Conservation (phyloP, 768 basidiomycete genomes). For the Rhizopogon vinicolor region DNA sequence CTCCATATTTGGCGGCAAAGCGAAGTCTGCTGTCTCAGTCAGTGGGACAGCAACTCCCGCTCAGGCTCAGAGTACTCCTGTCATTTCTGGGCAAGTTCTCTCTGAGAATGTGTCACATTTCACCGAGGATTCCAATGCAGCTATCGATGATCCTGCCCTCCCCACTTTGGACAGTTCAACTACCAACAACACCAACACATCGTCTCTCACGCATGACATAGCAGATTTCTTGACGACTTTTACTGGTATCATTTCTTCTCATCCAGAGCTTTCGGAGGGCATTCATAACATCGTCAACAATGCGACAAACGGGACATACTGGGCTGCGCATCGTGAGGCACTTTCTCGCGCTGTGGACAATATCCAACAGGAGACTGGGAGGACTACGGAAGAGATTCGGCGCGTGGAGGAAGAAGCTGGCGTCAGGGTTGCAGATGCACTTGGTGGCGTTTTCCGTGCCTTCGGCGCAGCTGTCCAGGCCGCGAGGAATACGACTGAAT, state of each 20-base stretch:
- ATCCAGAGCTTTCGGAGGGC: slow-evolving; percentile 70
- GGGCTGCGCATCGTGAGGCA: slow-evolving; percentile 56
- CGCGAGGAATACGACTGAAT: slow-evolving; percentile 6
- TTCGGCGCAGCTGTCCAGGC: slow-evolving; percentile 35
- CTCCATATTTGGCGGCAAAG: slow-evolving; percentile 17
- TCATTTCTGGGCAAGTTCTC: slow-evolving; percentile 22
- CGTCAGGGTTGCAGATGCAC: slow-evolving; percentile 54
- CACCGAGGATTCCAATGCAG: slow-evolving; percentile 7
- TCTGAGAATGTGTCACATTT: slow-evolving; percentile 7
- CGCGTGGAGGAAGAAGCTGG: slow-evolving; percentile 65
- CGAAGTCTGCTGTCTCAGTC: slow-evolving; percentile 11
- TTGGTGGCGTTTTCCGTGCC: slow-evolving; percentile 53
- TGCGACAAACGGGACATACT: slow-evolving; percentile 62
- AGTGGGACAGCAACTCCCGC: slow-evolving; percentile 25
- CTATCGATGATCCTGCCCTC: slow-evolving; percentile 44
- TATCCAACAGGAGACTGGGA: slow-evolving; percentile 35
- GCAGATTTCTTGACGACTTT: slow-evolving; percentile 56
- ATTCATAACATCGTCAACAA: slow-evolving; percentile 63
- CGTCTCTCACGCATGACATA: slow-evolving; percentile 61
- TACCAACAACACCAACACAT: slow-evolving; percentile 16
- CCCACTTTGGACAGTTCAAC: slow-evolving; percentile 37
- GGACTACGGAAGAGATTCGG: slow-evolving; percentile 40
- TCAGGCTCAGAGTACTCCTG: slow-evolving; percentile 38
- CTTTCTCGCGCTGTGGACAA: slow-evolving; percentile 55
- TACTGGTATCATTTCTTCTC: slow-evolving; percentile 49